A percentile compares a stretch with the other conserved stretches of the same genome.
These are phyloP conservation scores for Aspergillus transmontanensis DNA, from an alignment of 2,329 filamentous ascomycete species.

Conservation along the genomic window DNA sequence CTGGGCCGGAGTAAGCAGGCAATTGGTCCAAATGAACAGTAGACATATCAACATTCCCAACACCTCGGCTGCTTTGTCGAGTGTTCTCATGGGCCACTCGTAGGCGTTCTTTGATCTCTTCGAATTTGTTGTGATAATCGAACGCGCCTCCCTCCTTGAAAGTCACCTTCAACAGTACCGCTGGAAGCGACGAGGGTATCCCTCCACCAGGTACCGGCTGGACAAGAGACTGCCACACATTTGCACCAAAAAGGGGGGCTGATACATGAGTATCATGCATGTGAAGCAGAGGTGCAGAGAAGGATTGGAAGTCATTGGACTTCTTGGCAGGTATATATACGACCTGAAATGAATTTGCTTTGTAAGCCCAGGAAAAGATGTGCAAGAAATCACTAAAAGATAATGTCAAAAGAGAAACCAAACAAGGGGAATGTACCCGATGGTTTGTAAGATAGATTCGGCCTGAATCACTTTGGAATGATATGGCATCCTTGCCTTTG, in stretches of 20 bases:
- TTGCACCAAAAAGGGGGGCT: conserved; percentile 89
- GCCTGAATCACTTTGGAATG: conserved; percentile 73
- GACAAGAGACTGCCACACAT: conserved; percentile 81
- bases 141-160: conserved; percentile 96
- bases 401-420: conserved; percentile 14
- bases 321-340: conserved; percentile 80
- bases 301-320: conserved; percentile 74
- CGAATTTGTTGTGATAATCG: conserved; percentile 82
- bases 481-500: conserved; percentile 64
- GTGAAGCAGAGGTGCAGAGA: conserved; percentile 84
- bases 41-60: conserved; percentile 57
- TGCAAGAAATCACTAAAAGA: neutral
- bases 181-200: conserved; percentile 71
- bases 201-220: conserved; percentile 82
- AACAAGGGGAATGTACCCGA: conserved; percentile 59
- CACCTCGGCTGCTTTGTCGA: conserved; percentile 42
- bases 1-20: conserved; percentile 76
- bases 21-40: conserved; percentile 81
- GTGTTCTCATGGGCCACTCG: conserved; percentile 71
- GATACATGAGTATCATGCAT: conserved; percentile 83
- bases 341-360: conserved; percentile 57
- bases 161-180: conserved; percentile 78
- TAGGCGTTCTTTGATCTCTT: conserved; percentile 80
- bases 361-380: conserved; percentile 7
- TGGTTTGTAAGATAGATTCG: conserved; percentile 82